phyloP scores from a whole-genome alignment of 1,284 basidiomycete species.

The Kalmanozyma brasiliensis region DNA sequence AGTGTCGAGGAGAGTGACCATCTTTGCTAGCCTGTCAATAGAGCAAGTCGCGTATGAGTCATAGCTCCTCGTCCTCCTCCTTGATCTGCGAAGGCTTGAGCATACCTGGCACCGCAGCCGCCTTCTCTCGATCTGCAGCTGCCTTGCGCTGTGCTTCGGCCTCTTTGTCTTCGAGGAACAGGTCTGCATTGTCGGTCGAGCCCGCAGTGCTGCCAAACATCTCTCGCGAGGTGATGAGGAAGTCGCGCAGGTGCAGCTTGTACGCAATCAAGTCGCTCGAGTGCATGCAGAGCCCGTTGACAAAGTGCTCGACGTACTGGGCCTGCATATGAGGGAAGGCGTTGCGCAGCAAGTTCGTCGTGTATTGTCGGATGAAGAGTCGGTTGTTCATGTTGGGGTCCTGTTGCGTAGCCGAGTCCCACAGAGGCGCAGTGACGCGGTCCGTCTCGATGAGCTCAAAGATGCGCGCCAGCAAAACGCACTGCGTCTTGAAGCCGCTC shows the following conservation, averaged over 20 bases:
- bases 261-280: constrained; percentile 79
- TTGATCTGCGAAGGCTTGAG: constrained; percentile 78
- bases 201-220: constrained; percentile 69
- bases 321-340: constrained; percentile 65
- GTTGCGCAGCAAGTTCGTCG: constrained; percentile 75
- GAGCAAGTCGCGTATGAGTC: constrained; percentile 62
- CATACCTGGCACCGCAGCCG: constrained; percentile 97
- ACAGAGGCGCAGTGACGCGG: constrained; percentile 84
- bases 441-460: constrained; percentile 91
- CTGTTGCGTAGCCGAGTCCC: constrained; percentile 78
- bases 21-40: constrained; percentile 16
- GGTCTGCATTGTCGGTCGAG: constrained; percentile 78
- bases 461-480: constrained; percentile 78
- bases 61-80: constrained; percentile 62
- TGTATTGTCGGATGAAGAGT: constrained; percentile 86
- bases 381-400: constrained; percentile 84
- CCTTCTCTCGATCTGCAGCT: constrained; percentile 84
- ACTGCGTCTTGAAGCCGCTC: constrained; percentile 74
- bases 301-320: constrained; percentile 69
- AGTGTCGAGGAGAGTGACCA: neutral
- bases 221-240: constrained; percentile 73
- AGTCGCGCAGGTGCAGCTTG: constrained; percentile 88
- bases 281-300: constrained; percentile 83
- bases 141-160: constrained; percentile 78
- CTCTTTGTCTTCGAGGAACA: constrained; percentile 95